Base-by-base conservation (phyloP, 2,329 filamentous ascomycete genomes). In the Metarhizium anisopliae region DNA sequence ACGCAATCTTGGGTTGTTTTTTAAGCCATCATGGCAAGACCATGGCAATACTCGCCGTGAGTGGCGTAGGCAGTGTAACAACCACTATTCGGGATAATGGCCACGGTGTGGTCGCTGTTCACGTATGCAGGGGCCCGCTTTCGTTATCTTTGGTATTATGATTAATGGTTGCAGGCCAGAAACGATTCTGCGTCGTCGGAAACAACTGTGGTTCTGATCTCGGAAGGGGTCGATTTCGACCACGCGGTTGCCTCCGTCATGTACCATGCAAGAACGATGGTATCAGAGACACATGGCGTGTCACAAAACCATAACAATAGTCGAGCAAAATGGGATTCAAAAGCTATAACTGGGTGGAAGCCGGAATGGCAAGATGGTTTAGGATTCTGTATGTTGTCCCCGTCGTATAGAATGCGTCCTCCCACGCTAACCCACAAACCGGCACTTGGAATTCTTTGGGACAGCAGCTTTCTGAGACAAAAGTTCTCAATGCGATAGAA, bases 391-490 rank as follows among this genome's bases (percentile, higher is more conserved):
- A 64, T 68, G 78, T 68, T 2, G 20, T 18, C 50, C 11, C 18
- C n/a, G 7, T 49, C 8, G 36, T 38, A 32, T 20, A 42, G 3
- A 4, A 32, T 20, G 8, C 10, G n/a, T 7, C 40, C 13, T 18
- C 8, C 25, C 50, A 47, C 43, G 47, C 60, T 69, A 16, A 68
- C 59, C 6, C 18, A 20, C 13, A 3, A 2, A 6, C 50, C 84
- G 82, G 81, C 68, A 99, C 94, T 0, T 99, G 94, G 94, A 99
- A 97, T 66, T 88, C 85, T 0, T 77, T 99, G 0, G 94, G 94
- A 0, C 90, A 95, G 63, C 75, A 85, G 49, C 76, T 99, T 38
- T 94, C 86, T 0, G 89, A 93, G 58, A 77, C 89, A 20, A 95
- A 90, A 63, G 82, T 99, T 14, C 75, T 91, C 13, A 70, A 83